Base-by-base conservation (phyloP, 2,329 filamentous ascomycete genomes). In the Xylaria sp. region DNA sequence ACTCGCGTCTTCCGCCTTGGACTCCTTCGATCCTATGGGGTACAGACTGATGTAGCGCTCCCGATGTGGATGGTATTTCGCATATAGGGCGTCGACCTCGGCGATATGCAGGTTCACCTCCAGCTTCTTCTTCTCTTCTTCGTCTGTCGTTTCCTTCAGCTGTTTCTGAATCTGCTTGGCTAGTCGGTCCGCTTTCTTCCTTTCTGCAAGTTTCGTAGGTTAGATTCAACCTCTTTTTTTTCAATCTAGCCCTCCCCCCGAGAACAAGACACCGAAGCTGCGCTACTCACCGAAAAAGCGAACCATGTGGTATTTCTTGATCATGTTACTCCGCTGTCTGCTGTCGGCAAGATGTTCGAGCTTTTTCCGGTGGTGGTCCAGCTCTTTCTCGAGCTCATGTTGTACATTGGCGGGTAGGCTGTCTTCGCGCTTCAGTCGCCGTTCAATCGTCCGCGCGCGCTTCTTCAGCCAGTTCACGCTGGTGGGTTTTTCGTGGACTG, bases 241-340 rank as follows among this genome's bases (percentile, higher is more conserved):
- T 10, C 19, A 35, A 16, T 39, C 30, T 4, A 9, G 39, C 51
- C 1, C 10, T 16, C n/a, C 18, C 18, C 11, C 8, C 2, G 39
- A 3, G 5, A 4, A 23, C 34, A 13, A 19, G 11, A 18, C 34
- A 10, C 13, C 39, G 30, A 10, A 16, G 16, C 4, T 35, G 4
- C 6, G 34, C 37, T 8, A 57, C 81, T 55, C 78, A 89, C 90
- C 90, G 74, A 93, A 93, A 72, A 94, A 94, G 34, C 90, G 80
- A 54, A 93, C 84, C 83, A 91, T 92, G 72, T 93, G 90, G 68
- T 92, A 94, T 72, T 87, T 89, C 54, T 79, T 79, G 63, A 92
- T 91, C 83, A 92, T 90, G 60, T 84, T 80, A 67, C 80, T 81
- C 65, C 84, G 81, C 70, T 80, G 80, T 75, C 85, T 86, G 67